Evolutionary conservation across 495 filamentous ascomycete genomes (phyloP).

Genomic region (Tuber brumale): DNA sequence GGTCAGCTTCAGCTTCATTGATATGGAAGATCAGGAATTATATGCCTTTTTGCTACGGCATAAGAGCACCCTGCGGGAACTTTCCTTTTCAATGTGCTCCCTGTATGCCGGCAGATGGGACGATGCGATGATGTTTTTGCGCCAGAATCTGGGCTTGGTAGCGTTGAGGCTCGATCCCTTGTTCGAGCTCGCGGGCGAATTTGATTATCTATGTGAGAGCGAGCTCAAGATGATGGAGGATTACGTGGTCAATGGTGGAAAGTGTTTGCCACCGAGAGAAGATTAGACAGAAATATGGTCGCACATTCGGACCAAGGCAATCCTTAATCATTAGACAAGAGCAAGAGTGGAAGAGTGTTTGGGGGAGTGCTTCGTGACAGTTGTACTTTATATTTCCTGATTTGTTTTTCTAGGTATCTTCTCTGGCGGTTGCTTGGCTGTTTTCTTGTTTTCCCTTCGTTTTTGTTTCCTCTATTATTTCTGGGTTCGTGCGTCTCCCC

Average conservation of each 20-base stretch:
- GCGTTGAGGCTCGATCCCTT: slow-evolving; percentile 2
- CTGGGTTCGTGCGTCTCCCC: background rate
- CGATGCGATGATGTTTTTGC: slow-evolving; percentile 13
- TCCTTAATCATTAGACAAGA: background rate
- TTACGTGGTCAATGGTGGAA: slow-evolving; percentile 15
- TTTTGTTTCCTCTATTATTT: background rate
- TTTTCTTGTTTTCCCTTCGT: background rate
- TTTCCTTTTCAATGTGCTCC: slow-evolving; percentile 14
- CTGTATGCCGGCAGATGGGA: slow-evolving; percentile 16
- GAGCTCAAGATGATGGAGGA: slow-evolving; percentile 13
- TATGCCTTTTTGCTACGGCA: slow-evolving; percentile 11
- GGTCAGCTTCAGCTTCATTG: slow-evolving; percentile 22
- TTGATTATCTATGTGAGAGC: slow-evolving; percentile 8
- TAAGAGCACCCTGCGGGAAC: slow-evolving; percentile 12
- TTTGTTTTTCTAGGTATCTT: background rate
- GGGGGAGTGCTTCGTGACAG: background rate
- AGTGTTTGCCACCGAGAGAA: background rate
- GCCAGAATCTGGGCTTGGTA: slow-evolving; percentile 14
- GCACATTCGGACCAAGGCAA: background rate
- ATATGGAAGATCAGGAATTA: slow-evolving; percentile 21
- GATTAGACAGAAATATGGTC: background rate
- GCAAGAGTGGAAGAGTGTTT: background rate
- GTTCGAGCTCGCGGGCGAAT: slow-evolving; percentile 5
- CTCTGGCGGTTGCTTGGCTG: background rate
- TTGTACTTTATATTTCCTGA: slow-evolving; percentile 2